phyloP scores from a whole-genome alignment of 305 asterid genomes.

The Salvia sclarea region DNA sequence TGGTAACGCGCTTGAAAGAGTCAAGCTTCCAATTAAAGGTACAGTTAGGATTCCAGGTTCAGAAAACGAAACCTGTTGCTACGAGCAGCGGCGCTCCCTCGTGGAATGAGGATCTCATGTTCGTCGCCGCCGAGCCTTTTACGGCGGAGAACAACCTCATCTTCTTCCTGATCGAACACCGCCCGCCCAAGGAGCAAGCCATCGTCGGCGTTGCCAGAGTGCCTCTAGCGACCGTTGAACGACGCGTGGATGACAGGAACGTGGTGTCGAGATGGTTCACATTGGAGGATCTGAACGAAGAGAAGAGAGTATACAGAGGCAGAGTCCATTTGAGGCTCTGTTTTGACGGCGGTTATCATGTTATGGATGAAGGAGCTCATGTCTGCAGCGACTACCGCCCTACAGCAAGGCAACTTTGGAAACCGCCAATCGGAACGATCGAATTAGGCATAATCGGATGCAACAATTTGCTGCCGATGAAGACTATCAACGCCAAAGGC shows the following conservation, averaged over 20 bases:
- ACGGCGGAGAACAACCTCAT: slow-evolving; percentile 52
- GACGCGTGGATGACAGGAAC: slow-evolving; percentile 76
- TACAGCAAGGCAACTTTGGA: slow-evolving; percentile 88
- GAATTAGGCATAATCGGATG: slow-evolving; percentile 83
- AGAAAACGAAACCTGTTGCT: slow-evolving; percentile 52
- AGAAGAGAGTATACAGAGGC: slow-evolving; percentile 57
- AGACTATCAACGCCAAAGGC: slow-evolving; percentile 63
- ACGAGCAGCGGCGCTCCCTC: slow-evolving; percentile 57
- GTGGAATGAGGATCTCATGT: slow-evolving; percentile 77
- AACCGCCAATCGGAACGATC: slow-evolving; percentile 60
- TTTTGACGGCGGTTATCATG: slow-evolving; percentile 92
- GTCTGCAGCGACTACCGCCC: slow-evolving; percentile 85
- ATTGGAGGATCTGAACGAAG: slow-evolving; percentile 61
- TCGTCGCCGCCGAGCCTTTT: slow-evolving; percentile 82
- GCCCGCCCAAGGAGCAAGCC: slow-evolving; percentile 49
- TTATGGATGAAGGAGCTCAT: slow-evolving; percentile 79
- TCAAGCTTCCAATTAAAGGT: slow-evolving; percentile 57
- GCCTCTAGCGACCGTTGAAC: slow-evolving; percentile 62
- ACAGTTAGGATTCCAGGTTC: slow-evolving; percentile 73
- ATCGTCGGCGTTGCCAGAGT: slow-evolving; percentile 55
- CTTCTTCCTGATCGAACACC: slow-evolving; percentile 53
- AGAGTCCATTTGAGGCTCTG: slow-evolving; percentile 70
- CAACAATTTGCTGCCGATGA: slow-evolving; percentile 70
- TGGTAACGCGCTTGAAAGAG: slow-evolving; percentile 41
- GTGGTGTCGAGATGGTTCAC: slow-evolving; percentile 81